Conservation (phyloP, 2,329 filamentous ascomycete genomes). For the Fusarium piperis region DNA sequence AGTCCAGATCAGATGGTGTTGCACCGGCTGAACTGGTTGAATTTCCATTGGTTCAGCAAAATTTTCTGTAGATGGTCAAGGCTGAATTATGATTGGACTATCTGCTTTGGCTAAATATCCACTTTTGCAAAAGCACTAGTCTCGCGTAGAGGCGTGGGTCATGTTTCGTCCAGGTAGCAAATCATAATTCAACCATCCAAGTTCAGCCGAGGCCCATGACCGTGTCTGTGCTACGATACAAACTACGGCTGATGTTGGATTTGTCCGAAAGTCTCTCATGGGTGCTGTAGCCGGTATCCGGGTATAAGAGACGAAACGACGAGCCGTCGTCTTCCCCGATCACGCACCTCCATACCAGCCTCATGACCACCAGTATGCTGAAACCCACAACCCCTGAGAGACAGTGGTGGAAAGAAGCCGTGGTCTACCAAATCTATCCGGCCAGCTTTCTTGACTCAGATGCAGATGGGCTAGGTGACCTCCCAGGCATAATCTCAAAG, state of each 20-base stretch:
- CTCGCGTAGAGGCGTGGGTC: neutral
- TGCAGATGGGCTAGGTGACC: slow-evolving; percentile 71
- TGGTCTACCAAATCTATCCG: slow-evolving; percentile 66
- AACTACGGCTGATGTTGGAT: neutral
- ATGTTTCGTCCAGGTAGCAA: neutral
- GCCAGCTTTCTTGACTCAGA: slow-evolving; percentile 68
- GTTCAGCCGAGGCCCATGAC: neutral
- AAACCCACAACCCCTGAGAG: slow-evolving; percentile 1
- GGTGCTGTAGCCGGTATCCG: neutral
- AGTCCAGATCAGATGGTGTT: neutral
- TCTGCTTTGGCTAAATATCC: neutral
- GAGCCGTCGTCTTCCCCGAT: neutral
- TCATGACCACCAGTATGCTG: slow-evolving; percentile 3
- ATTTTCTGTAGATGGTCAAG: neutral
- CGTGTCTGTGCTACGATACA: neutral
- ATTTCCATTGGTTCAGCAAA: neutral
- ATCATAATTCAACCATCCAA: slow-evolving; percentile 25
- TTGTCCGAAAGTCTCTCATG: neutral
- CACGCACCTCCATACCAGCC: neutral
- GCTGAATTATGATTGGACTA: neutral
- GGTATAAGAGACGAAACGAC: neutral
- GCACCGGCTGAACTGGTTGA: slow-evolving; percentile 9
- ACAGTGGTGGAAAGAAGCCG: slow-evolving; percentile 34
- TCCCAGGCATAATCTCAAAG: slow-evolving; percentile 71
- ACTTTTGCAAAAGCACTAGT: neutral